Evolutionary conservation across 805 yeast species (phyloP).

Genomic region (Ogataea pini): DNA sequence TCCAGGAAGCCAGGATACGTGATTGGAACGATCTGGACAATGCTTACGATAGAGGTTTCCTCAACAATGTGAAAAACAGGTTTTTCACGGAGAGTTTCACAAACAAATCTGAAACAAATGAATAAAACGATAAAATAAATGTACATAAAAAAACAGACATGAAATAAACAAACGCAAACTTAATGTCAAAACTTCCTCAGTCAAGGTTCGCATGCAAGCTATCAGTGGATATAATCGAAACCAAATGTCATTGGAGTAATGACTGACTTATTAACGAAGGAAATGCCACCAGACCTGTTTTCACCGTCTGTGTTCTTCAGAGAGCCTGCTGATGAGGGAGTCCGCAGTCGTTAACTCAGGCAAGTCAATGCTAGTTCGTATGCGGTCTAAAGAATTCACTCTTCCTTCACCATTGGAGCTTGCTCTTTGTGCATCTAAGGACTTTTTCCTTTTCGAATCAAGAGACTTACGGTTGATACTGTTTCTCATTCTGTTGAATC

Average conservation of each 20-base stretch:
- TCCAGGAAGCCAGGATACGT: constrained; percentile 13
- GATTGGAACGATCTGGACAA: constrained; percentile 40
- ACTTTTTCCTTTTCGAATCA: constrained; percentile 22
- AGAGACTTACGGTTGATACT: constrained; percentile 22
- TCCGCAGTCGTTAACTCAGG: constrained; percentile 40
- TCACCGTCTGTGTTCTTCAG: constrained; percentile 15
- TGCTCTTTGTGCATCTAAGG: constrained; percentile 30
- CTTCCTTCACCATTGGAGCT: constrained; percentile 19
- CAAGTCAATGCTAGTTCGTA: constrained; percentile 41
- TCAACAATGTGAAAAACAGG: constrained; percentile 40
- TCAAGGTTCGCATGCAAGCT: constrained; percentile 4
- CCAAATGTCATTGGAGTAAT: neutral
- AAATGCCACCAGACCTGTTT: neutral
- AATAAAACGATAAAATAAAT: constrained; percentile 6
- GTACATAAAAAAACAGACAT: constrained; percentile 9
- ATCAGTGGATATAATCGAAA: neutral
- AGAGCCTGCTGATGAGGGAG: constrained; percentile 33
- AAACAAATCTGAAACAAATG: neutral
- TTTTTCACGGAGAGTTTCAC: constrained; percentile 26
- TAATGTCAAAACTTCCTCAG: neutral
- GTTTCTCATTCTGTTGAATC: constrained; percentile 21
- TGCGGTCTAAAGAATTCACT: constrained; percentile 25
- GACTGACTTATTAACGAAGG: constrained; percentile 4
- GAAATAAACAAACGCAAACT: constrained; percentile 5
- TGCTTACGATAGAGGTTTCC: constrained; percentile 52